These are phyloP conservation scores for Rhizopogon vesiculosus DNA, from an alignment of 768 basidiomycete species.

Conservation along the genomic window DNA sequence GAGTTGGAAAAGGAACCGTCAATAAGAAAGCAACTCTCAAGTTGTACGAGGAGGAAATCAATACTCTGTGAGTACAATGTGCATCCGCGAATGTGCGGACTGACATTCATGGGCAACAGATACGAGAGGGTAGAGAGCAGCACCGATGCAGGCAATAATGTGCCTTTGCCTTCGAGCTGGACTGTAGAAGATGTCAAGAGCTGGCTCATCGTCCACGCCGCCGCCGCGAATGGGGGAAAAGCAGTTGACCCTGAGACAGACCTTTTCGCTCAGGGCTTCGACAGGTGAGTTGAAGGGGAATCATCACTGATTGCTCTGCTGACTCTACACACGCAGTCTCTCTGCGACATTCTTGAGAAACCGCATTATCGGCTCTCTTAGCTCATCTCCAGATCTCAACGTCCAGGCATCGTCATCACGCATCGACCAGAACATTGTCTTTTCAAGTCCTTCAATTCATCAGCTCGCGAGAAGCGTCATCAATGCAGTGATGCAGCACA, in stretches of 20 bases:
- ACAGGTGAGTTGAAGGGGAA: slow-evolving; percentile 21
- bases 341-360: neutral
- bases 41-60: slow-evolving; percentile 42
- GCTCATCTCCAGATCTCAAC: neutral
- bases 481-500: neutral
- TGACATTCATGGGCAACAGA: slow-evolving; percentile 9
- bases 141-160: slow-evolving; percentile 10
- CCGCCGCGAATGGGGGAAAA: slow-evolving; percentile 3
- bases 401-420: neutral
- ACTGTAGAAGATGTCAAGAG: slow-evolving; percentile 7
- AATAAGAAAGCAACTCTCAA: slow-evolving; percentile 34
- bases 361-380: neutral
- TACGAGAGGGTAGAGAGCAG: slow-evolving; percentile 29
- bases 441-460: neutral
- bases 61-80: slow-evolving; percentile 31
- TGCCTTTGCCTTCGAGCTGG: slow-evolving; percentile 21
- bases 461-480: neutral
- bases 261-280: slow-evolving; percentile 31
- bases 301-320: no score
- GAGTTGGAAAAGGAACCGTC: slow-evolving; percentile 43
- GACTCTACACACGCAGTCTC: neutral
- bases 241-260: slow-evolving; percentile 14
- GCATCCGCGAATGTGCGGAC: neutral
- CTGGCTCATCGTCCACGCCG: slow-evolving; percentile 26
- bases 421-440: neutral